Base-by-base conservation (phyloP, 2,329 filamentous ascomycete species). In the Cladophialophora psammophila region DNA sequence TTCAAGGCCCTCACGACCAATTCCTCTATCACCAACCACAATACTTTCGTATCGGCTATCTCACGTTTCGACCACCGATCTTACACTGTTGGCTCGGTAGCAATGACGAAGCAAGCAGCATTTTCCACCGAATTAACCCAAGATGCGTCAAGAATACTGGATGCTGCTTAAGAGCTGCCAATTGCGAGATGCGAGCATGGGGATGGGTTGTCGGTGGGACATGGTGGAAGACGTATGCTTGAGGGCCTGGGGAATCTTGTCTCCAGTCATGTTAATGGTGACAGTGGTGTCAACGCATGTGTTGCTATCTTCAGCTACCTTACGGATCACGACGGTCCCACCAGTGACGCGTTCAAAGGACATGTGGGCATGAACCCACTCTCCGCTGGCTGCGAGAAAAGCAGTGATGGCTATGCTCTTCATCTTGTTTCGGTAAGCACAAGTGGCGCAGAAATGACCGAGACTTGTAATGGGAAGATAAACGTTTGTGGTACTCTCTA, bases 61-160 rank as follows among this genome's bases (percentile, higher is more conserved):
- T 26, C 3, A 26, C 26, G 26, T 26, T 26, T 6, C 5, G 26
- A 32, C 10, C 8, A n/a, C 32, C 59, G 18, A 13, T 20, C 60
- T 55, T 61, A 61, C 59, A 42, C 60, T 32, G 60, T 62, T 34
- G 60, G 60, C 55, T 62, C 60, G 10, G 36, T 54, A 2, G 50
- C 35, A 48, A 50, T 55, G 60, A 54, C 48, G 31, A 62, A 62
- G 13, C 60, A 62, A 3, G 40, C 26, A 15, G 48, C 60, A 12
- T 18, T 15, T 10, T 32, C 35, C 34, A 62, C 50, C 18, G 60
- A 55, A 35, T 62, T 26, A 3, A 55, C 60, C 60, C 60, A 62
- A 26, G 60, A 62, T 8, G 36, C 35, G 26, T 62, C 60, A 50
- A 62, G 60, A 34, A 55, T 36, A 35, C 38, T 40, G 2, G 60